Evolutionary conservation across 345 rosid genomes (phyloP).

Genomic region (Populus davidiana): DNA sequence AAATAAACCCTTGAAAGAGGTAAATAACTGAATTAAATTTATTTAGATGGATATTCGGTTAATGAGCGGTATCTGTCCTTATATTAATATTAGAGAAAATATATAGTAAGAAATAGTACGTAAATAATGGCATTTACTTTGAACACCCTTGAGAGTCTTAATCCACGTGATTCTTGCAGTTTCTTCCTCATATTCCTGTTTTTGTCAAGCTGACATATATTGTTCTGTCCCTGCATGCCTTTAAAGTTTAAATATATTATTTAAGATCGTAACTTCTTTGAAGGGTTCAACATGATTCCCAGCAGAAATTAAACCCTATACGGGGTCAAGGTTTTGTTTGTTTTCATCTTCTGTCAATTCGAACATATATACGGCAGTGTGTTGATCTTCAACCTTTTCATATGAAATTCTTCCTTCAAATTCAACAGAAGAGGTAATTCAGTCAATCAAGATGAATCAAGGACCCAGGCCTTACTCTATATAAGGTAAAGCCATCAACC

Average conservation of each 20-base stretch:
- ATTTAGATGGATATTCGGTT: not conserved
- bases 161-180: not conserved
- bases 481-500: not conserved
- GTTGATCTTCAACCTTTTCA: not conserved
- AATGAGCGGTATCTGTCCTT: not conserved
- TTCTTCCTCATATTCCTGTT: not conserved
- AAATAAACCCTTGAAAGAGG: not conserved
- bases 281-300: conserved; percentile 14
- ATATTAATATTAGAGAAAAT: not conserved
- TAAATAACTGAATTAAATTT: not conserved
- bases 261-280: conserved; percentile 12
- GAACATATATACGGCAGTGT: not conserved
- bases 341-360: not conserved
- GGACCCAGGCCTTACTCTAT: not conserved
- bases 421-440: conserved; percentile 14
- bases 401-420: not conserved
- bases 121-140: not conserved
- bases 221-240: not conserved
- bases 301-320: not conserved
- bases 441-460: not conserved
- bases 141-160: not conserved
- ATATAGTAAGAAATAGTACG: not conserved
- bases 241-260: not conserved
- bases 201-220: not conserved
- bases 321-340: not conserved